Percentiles rank a stretch among this genome's conserved stretches.
These are phyloP conservation scores for Amylocystis lapponica DNA, from an alignment of 768 basidiomycete genomes.

Conservation along the genomic window DNA sequence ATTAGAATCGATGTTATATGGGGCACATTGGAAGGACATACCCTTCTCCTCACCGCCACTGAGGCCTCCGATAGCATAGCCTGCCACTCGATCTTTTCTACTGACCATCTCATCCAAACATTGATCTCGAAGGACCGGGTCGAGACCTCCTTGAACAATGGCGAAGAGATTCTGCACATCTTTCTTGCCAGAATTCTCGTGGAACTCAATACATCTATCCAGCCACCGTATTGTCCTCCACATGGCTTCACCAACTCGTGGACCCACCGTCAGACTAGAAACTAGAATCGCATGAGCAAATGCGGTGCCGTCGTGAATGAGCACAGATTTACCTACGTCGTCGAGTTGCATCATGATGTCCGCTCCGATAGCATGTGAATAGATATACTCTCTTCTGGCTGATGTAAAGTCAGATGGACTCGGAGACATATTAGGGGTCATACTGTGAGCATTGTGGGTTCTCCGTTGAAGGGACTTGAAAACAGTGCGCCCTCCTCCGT, in stretches of 20 bases:
- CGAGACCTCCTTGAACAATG: conserved; percentile 86
- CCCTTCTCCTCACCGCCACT: conserved; percentile 93
- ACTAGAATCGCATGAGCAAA: conserved; percentile 36
- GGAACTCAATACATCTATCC: conserved; percentile 77
- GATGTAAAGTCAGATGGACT: background rate
- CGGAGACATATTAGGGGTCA: conserved; percentile 11
- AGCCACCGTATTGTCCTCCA: conserved; percentile 85
- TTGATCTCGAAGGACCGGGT: conserved; percentile 59
- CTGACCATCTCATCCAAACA: conserved; percentile 82
- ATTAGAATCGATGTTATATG: too few relatives aligned
- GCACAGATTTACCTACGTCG: conserved; percentile 65
- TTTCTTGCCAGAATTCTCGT: conserved; percentile 60
- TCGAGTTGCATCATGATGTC: conserved; percentile 96
- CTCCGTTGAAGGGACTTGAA: conserved; percentile 78
- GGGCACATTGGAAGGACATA: conserved; percentile 19
- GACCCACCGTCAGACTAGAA: conserved; percentile 72
- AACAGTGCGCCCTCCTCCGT: conserved; percentile 89
- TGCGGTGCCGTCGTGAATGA: background rate
- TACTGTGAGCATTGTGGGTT: conserved; percentile 85
- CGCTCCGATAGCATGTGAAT: conserved; percentile 89
- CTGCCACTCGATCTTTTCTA: conserved; percentile 71
- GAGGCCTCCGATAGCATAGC: conserved; percentile 86
- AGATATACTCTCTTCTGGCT: conserved; percentile 90
- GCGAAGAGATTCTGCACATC: conserved; percentile 82
- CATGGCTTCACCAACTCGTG: conserved; percentile 85